A percentile compares a stretch with the other conserved stretches of the same genome.
phyloP scores from a whole-genome alignment of 805 yeast genomes.

The Sugiyamaella americana region DNA sequence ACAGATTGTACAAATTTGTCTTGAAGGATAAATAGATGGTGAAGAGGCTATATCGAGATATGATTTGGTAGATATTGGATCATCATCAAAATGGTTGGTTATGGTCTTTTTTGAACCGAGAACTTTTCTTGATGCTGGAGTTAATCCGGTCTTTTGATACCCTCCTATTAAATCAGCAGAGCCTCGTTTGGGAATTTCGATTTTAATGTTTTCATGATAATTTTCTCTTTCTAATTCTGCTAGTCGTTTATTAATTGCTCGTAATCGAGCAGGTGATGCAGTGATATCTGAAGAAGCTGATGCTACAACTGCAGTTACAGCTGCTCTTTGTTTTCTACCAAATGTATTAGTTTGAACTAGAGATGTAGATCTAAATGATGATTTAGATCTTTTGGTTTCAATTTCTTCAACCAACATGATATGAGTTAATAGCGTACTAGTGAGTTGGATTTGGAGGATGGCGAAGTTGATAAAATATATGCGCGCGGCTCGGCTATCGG shows the following conservation, averaged over 20 bases:
- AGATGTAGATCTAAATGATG: background rate
- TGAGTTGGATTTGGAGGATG: no score
- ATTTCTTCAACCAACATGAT: background rate
- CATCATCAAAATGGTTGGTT: conserved; percentile 38
- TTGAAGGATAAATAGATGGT: conserved; percentile 34
- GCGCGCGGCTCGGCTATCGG: no score
- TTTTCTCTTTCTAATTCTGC: conserved; percentile 34
- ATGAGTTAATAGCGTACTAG: no score
- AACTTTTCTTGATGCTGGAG: conserved; percentile 32
- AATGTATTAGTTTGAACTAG: conserved; percentile 3
- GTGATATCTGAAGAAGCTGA: conserved; percentile 7
- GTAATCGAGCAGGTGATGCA: conserved; percentile 11
- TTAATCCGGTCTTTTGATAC: conserved; percentile 13
- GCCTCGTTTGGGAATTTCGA: conserved; percentile 29
- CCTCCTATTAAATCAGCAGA: background rate
- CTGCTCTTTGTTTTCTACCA: conserved; percentile 12
- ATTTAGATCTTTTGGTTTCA: background rate
- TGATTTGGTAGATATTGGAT: conserved; percentile 28
- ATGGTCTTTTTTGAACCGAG: conserved; percentile 35
- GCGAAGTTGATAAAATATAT: no score
- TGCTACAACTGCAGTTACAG: conserved; percentile 7
- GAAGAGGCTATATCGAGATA: conserved; percentile 29
- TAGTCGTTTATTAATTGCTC: conserved; percentile 23
- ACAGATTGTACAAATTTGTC: conserved; percentile 34
- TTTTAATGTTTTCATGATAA: conserved; percentile 30